Percentiles rank a stretch among this genome's conserved stretches.
Conservation (phyloP, 805 yeast genomes). For the Scheffersomyces spartinae region DNA sequence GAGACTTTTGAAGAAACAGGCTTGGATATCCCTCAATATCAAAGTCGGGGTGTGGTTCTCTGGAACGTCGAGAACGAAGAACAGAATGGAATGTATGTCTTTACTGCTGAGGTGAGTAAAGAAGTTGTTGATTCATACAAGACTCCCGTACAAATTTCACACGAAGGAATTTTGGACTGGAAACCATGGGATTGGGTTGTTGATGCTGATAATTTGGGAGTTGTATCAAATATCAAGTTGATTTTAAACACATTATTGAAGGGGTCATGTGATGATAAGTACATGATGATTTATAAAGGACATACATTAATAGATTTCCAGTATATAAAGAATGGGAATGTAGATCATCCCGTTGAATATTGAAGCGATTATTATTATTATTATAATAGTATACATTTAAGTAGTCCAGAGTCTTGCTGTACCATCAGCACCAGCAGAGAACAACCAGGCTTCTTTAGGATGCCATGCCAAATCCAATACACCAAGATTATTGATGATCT, state of each 20-base stretch:
- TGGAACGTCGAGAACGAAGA: conserved; percentile 19
- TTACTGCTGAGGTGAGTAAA: conserved; percentile 22
- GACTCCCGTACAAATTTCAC: conserved; percentile 17
- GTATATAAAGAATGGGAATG: conserved; percentile 1
- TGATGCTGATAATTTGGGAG: conserved; percentile 23
- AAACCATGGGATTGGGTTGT: conserved; percentile 24
- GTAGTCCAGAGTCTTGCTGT: conserved; percentile 96
- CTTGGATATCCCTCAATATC: conserved; percentile 14
- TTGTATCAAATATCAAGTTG: conserved; percentile 26
- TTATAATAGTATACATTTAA: conserved; percentile 7
- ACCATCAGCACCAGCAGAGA: conserved; percentile 95
- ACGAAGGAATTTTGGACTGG: conserved; percentile 35
- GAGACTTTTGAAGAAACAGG: conserved; percentile 34
- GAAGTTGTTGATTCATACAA: conserved; percentile 12
- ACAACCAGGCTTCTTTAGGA: conserved; percentile 96
- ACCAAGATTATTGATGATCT: conserved; percentile 68
- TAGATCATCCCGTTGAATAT: conserved; percentile 5
- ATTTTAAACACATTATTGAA: background rate
- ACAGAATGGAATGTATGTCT: conserved; percentile 27
- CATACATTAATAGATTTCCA: background rate
- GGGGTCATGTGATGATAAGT: background rate
- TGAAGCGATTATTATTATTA: background rate
- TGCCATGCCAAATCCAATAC: conserved; percentile 88
- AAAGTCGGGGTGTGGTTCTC: conserved; percentile 20
- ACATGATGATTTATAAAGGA: background rate